These are phyloP conservation scores for Venturia nashicola DNA, from an alignment of 2,329 filamentous ascomycete genomes.

Conservation along the genomic window DNA sequence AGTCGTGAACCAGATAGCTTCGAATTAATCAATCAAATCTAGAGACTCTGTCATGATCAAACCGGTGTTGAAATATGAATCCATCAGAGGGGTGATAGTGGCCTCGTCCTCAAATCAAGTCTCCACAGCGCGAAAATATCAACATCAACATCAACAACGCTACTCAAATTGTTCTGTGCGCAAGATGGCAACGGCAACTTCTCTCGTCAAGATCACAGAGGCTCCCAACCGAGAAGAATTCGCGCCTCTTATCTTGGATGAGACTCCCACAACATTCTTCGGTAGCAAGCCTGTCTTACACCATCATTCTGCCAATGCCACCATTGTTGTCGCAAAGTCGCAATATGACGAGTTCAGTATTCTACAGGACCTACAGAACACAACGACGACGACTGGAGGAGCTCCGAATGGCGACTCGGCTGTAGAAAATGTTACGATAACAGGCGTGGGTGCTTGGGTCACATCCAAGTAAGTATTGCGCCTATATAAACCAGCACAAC, in stretches of 20 bases:
- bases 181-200: neutral
- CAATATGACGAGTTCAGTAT: slow-evolving; percentile 39
- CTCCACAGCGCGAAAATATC: neutral
- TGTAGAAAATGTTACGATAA: slow-evolving; percentile 13
- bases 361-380: slow-evolving; percentile 37
- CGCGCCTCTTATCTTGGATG: slow-evolving; percentile 53
- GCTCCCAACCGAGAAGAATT: slow-evolving; percentile 28
- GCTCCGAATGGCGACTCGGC: neutral
- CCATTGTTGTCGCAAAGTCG: slow-evolving; percentile 43
- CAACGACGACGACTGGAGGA: slow-evolving; percentile 21
- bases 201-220: neutral
- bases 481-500: neutral
- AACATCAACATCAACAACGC: neutral
- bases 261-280: slow-evolving; percentile 62
- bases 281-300: slow-evolving; percentile 60
- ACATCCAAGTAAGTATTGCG: slow-evolving; percentile 27
- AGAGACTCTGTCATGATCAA: too few species aligned
- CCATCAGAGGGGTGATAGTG: too few species aligned
- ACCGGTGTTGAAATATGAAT: neutral
- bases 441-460: slow-evolving; percentile 35
- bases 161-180: neutral
- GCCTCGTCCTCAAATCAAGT: neutral
- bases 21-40: too few species aligned
- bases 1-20: too few species aligned
- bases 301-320: slow-evolving; percentile 44